phyloP scores from a whole-genome alignment of 2,329 filamentous ascomycete genomes.

The Scytalidium sp. region DNA sequence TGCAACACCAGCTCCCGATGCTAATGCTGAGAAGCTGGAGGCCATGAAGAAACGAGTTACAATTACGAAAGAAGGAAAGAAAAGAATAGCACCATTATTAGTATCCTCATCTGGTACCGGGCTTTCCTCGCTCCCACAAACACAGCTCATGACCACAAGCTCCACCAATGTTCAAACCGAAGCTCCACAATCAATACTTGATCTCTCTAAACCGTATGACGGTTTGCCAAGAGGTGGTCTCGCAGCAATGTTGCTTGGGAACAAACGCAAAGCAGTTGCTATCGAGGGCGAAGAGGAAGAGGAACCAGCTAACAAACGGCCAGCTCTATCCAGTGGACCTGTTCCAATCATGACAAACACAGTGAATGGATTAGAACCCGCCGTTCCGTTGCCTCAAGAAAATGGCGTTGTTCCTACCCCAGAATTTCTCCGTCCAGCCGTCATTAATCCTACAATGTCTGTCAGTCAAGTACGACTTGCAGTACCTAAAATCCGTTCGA shows the following conservation, averaged over 20 bases:
- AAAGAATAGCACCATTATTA: conserved; percentile 86
- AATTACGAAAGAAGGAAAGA: conserved; percentile 94
- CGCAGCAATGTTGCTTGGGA: conserved; percentile 81
- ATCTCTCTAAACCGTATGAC: conserved; percentile 91
- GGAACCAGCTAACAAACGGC: conserved; percentile 54
- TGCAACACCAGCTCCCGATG: conserved; percentile 36
- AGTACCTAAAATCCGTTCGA: conserved; percentile 79
- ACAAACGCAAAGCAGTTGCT: conserved; percentile 79
- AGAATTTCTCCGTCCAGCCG: conserved; percentile 82
- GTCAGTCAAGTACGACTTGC: conserved; percentile 83
- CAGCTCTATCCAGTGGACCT: conserved; percentile 57
- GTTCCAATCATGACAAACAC: conserved; percentile 74
- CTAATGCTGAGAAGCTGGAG: conserved; percentile 57
- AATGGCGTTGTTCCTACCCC: conserved; percentile 67
- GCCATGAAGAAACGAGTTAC: conserved; percentile 88
- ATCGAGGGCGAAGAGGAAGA: conserved; percentile 73
- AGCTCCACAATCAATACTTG: conserved; percentile 76
- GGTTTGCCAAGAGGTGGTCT: conserved; percentile 88
- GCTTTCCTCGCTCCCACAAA: conserved; percentile 84
- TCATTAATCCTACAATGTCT: conserved; percentile 77
- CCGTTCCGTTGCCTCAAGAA: conserved; percentile 56
- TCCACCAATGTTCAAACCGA: conserved; percentile 66
- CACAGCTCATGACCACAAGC: conserved; percentile 78
- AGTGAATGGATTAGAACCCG: conserved; percentile 73
- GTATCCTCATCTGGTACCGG: conserved; percentile 87